phyloP scores from a whole-genome alignment of 2,329 filamentous ascomycete genomes.

The Tolypocladium cylindrosporum region DNA sequence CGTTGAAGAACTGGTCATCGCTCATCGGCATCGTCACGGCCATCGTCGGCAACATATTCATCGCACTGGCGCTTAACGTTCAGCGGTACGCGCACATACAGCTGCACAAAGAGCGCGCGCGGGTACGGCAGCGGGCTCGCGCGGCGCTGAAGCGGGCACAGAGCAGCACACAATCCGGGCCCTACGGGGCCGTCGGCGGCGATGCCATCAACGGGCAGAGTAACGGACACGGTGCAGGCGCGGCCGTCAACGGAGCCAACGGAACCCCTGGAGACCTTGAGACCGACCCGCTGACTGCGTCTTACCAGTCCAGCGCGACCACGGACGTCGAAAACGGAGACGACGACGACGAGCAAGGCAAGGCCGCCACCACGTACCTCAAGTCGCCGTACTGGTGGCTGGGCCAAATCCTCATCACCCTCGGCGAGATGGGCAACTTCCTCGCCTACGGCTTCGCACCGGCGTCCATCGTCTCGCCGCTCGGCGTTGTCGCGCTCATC shows the following conservation, averaged over 20 bases:
- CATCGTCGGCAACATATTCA: slow-evolving; percentile 85
- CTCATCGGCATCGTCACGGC: slow-evolving; percentile 91
- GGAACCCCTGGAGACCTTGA: slow-evolving; percentile 26
- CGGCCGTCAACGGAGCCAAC: slow-evolving; percentile 21
- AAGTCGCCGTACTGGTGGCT: slow-evolving; percentile 94
- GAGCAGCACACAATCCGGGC: slow-evolving; percentile 13
- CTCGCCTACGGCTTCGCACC: slow-evolving; percentile 95
- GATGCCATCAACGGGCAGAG: slow-evolving; percentile 4
- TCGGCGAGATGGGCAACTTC: slow-evolving; percentile 94
- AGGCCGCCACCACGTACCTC: slow-evolving; percentile 61
- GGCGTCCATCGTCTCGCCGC: slow-evolving; percentile 89
- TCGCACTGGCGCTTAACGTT: slow-evolving; percentile 91
- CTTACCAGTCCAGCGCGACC: slow-evolving; percentile 31
- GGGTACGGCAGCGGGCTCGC: slow-evolving; percentile 43
- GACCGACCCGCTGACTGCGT: slow-evolving; percentile 41
- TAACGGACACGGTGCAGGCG: slow-evolving; percentile 12
- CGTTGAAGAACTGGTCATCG: slow-evolving; percentile 70
- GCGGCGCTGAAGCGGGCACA: slow-evolving; percentile 39
- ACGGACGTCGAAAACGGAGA: slow-evolving; percentile 12
- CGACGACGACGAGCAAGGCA: slow-evolving; percentile 18
- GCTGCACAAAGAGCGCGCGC: slow-evolving; percentile 60
- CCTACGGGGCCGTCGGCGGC: slow-evolving; percentile 23
- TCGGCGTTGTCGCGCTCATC: slow-evolving; percentile 92
- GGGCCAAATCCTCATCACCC: slow-evolving; percentile 82
- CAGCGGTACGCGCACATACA: slow-evolving; percentile 91